Percentiles rank a stretch among this genome's conserved stretches.
These are phyloP conservation scores for Populus hybrid DNA, from an alignment of 441 rosid genomes.

Conservation along the genomic window DNA sequence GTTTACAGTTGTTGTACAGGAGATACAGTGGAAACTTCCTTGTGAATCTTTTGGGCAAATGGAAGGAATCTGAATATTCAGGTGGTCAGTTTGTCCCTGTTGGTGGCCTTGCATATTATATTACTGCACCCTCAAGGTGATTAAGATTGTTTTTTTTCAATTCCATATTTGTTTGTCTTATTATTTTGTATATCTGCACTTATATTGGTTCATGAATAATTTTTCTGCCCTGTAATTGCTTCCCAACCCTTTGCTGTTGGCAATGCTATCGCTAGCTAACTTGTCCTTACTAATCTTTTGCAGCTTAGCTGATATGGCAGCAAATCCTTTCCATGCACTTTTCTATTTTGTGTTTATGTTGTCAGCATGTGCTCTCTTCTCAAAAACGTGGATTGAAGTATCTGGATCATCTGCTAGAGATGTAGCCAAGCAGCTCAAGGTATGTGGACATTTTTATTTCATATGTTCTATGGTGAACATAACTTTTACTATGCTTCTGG, in stretches of 20 bases:
- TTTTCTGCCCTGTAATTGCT: neutral
- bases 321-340: conserved; percentile 92
- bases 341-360: conserved; percentile 87
- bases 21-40: conserved; percentile 72
- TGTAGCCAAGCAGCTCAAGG: conserved; percentile 97
- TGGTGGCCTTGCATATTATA: conserved; percentile 40
- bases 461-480: neutral
- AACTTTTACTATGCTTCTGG: neutral
- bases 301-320: conserved; percentile 86
- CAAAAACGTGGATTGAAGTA: conserved; percentile 97
- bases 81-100: conserved; percentile 81
- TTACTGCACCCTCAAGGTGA: conserved; percentile 71
- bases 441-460: conserved; percentile 15
- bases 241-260: neutral
- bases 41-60: conserved; percentile 75
- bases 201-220: neutral
- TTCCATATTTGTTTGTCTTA: neutral
- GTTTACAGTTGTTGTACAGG: conserved; percentile 63
- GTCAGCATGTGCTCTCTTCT: conserved; percentile 85
- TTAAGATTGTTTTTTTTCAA: neutral
- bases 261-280: conserved; percentile 5
- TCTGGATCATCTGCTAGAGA: conserved; percentile 94
- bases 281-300: conserved; percentile 6
- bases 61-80: conserved; percentile 90
- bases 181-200: neutral